Base-by-base conservation (phyloP, 441 rosid genomes). In the Populus hybrid region DNA sequence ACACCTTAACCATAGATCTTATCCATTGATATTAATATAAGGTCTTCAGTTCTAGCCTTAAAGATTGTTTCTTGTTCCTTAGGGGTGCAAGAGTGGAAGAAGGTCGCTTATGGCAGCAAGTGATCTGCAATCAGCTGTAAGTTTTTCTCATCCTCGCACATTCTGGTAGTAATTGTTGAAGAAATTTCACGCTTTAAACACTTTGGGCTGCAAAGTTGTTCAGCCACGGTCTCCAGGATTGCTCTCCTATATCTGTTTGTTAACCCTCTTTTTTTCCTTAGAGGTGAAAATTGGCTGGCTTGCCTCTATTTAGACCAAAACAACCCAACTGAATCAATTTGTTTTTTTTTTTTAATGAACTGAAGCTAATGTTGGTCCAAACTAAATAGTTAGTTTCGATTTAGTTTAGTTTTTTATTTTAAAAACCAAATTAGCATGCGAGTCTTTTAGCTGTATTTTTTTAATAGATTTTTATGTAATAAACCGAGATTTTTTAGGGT, bases 21-120 rank as follows among this genome's bases (percentile, higher is more conserved):
- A 18, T 63, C 9, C 1, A 65, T 40, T 2, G 18, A n/a, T 53
- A 1, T 16, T 11, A 5, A 30, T 30, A 1, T 6, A 12, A 16
- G 18, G 21, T 16, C 9, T 18, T 53, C 8, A 18, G 7, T 16
- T 53, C 61, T 6, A 18, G 61, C 61, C 21, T 53, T 18, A 53
- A 16, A 6, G 21, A 53, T 53, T 53, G 61, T 71, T 26, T 36
- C 34, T 73, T 40, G 21, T 61, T 80, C 40, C 7, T 30, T 72
- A 85, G 86, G 88, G 86, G 11, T 85, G 86, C 73, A 75, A 75
- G 80, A 80, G 80, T 30, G 86, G 88, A 40, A 76, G 73, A 75
- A 83, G 86, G 78, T 85, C 86, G 8, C 81, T 80, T 16, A 67
- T 78, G 85, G 85, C 86, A 38, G 82, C 85, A 40, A 36, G 57